phyloP scores from a whole-genome alignment of 176 grass and related monocot genomes.

The Carex kokanica region DNA sequence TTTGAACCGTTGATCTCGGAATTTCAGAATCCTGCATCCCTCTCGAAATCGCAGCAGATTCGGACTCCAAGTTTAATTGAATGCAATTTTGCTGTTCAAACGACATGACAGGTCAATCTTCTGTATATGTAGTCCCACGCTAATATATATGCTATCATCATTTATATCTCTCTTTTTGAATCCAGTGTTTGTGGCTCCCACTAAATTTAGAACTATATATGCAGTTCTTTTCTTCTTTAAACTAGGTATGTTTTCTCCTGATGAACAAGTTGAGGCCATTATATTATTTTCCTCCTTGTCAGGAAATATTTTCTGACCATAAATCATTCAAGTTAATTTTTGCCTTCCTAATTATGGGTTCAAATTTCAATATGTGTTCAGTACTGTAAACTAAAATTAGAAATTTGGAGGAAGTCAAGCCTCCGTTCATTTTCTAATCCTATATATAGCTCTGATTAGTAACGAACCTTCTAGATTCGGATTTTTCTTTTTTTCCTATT shows the following conservation, averaged over 20 bases:
- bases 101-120: constrained; percentile 28
- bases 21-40: no score
- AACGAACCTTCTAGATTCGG: neutral
- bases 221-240: neutral
- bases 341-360: neutral
- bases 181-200: neutral
- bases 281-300: neutral
- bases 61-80: neutral
- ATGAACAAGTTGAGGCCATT: neutral
- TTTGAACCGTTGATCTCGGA: no score
- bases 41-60: no score
- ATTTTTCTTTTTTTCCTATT: neutral
- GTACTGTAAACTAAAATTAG: neutral
- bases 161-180: constrained; percentile 4
- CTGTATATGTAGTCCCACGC: neutral
- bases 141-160: constrained; percentile 16
- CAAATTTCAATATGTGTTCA: neutral
- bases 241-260: neutral
- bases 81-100: constrained; percentile 18
- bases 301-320: neutral
- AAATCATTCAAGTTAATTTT: neutral
- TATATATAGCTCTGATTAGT: neutral
- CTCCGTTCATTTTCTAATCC: neutral
- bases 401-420: no score
- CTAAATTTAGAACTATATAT: neutral